phyloP scores from a whole-genome alignment of 1,139 yeast genomes.

The Saccharomyces hybrid region DNA sequence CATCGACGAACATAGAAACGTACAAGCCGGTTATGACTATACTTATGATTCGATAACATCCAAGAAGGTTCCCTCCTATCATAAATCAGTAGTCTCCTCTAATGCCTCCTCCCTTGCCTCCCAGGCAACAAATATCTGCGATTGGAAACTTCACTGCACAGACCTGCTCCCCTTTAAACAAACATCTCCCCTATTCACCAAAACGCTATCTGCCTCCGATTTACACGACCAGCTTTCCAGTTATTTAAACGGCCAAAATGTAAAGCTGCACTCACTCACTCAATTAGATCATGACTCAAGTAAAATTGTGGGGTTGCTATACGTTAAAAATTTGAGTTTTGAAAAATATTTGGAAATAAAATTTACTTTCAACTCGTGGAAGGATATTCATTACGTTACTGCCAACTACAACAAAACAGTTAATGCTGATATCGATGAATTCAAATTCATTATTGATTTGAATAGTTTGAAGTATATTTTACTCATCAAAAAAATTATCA shows the following conservation, averaged over 20 bases:
- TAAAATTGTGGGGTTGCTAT: conserved; percentile 20
- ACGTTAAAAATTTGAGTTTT: conserved; percentile 27
- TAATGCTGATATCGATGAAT: conserved; percentile 24
- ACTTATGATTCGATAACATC: background rate
- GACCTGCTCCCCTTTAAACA: conserved; percentile 2
- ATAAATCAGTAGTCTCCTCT: background rate
- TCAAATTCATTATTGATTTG: conserved; percentile 25
- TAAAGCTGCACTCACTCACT: conserved; percentile 23
- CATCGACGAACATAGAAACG: conserved; percentile 7
- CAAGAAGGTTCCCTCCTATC: too few species aligned
- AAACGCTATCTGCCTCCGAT: background rate
- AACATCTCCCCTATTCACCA: background rate
- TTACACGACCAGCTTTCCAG: conserved; percentile 13
- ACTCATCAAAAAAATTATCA: background rate
- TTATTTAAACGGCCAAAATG: conserved; percentile 22
- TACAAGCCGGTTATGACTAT: background rate
- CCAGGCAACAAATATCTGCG: background rate
- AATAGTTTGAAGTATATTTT: conserved; percentile 30
- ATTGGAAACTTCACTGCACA: conserved; percentile 10
- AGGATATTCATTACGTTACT: conserved; percentile 26
- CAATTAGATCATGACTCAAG: conserved; percentile 13
- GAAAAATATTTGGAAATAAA: conserved; percentile 30
- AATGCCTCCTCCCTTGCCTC: background rate
- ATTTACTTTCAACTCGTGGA: conserved; percentile 29
- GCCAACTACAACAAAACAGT: conserved; percentile 24